phyloP scores from a whole-genome alignment of 1,139 yeast genomes.

The Protomyces inouyei region DNA sequence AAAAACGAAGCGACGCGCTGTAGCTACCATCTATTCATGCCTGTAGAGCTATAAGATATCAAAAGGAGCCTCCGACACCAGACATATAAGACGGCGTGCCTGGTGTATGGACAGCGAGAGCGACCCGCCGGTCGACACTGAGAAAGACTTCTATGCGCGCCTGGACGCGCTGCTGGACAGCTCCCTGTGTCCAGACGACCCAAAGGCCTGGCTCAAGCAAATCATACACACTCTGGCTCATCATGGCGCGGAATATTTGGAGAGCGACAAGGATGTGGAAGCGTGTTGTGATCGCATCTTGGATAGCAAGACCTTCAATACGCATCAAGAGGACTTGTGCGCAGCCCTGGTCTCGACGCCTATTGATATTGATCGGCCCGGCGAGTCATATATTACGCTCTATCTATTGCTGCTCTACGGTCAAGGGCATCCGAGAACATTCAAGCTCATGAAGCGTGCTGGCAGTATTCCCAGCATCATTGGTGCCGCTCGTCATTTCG shows the following conservation, averaged over 20 bases:
- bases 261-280: constrained; percentile 38
- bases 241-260: constrained; percentile 35
- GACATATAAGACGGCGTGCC: too few relatives aligned
- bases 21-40: not conserved
- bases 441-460: constrained; percentile 49
- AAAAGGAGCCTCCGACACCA: too few relatives aligned
- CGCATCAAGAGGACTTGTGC: constrained; percentile 38
- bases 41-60: too few relatives aligned
- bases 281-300: constrained; percentile 37
- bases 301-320: constrained; percentile 37
- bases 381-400: constrained; percentile 23
- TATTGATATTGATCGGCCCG: constrained; percentile 21
- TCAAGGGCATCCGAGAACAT: constrained; percentile 43
- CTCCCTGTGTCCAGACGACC: not conserved
- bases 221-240: not conserved
- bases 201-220: not conserved
- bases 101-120: not conserved
- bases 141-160: not conserved
- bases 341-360: constrained; percentile 36
- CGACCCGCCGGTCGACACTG: not conserved
- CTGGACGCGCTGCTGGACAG: not conserved
- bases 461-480: constrained; percentile 49
- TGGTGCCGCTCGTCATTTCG: constrained; percentile 42
- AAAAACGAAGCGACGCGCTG: not conserved
- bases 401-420: constrained; percentile 47